Base-by-base conservation (phyloP, 371 early-diverging fungal species). In the Synchytrium microbalum region DNA sequence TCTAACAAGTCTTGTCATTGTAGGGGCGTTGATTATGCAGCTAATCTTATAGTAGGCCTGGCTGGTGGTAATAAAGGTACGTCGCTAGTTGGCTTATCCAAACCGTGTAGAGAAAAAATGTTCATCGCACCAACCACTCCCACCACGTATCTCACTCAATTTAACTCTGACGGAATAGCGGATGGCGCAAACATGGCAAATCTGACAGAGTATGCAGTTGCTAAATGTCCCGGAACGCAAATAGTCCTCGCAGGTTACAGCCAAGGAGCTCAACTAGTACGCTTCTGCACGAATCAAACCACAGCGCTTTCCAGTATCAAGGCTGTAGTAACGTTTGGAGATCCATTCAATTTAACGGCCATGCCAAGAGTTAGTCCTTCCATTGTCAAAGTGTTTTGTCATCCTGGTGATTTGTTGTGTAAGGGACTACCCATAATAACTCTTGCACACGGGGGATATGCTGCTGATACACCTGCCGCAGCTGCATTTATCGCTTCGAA, bases 271-370 rank as follows among this genome's bases (percentile, higher is more conserved):
- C 8, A 26, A 29, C 13, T 56, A 8, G 56, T 56, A 8, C 5
- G 26, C 5, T 26, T 26, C 24, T 8, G 13, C 13, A 5, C 13
- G 26, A 5, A 13, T 5, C 24, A 56, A 10, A 24, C 29, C 8
- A 26, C 56, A 5, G 56, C 56, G 8, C 5, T 56, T 56, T 13
- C 13, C 56, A 56, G 24, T 26, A 29, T 56, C 56, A 5, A 24
- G 13, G 56, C 56, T 8, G 56, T 56, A 56, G 56, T 56, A 8
- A 56, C 24, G 26, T 56, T 56, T 24, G 56, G 56, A 56, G 56
- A 56, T 29, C 56, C 56, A 8, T 56, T 10, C 29, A 56, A 56
- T 26, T 8, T 5, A 13, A 5, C 5, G 13, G 13, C 56, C 8
- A 13, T 56, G 8, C 8, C 24, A 56, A 56, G 24, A 26, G 24